Base-by-base conservation (phyloP, 202 grass and related monocot genomes). In the Setaria italica region DNA sequence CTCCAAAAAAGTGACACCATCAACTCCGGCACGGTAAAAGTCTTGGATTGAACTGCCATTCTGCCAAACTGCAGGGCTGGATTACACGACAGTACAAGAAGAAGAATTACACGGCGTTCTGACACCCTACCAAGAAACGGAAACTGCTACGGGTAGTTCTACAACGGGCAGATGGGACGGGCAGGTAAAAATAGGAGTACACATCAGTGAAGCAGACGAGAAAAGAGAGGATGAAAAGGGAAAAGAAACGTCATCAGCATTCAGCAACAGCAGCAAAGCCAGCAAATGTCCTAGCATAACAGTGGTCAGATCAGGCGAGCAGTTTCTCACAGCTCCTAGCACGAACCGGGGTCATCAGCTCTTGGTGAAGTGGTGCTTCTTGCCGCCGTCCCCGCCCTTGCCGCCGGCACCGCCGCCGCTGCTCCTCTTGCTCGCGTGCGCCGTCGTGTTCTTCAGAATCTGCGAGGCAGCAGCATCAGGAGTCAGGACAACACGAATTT, bases 371-470 rank as follows among this genome's bases (percentile, higher is more conserved):
- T 91, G 89, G 67, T 76, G 84, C 90, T 85, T 84, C 85, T 79
- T 90, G 68, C 62, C 84, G 54, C 80, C 77, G 70, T 80, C 88
- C 14, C 47, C 85, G 30, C 82, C 88, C 76, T 88, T 91, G 63
- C 86, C 62, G 49, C 58, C 82, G 11, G 25, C 48, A 2, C 63
- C 80, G 30, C 76, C 81, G 65, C 75, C 85, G 67, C 80, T 57
- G 79, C 83, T 77, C 30, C 90, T 86, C 66, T 89, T 92, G 72
- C 90, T 80, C 39, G 88, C 90, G 90, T 95, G 84, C 80, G 85
- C 90, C 74, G 96, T 99, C 47, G 96, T 99, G 91, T 99, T 99
- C 90, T 99, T 99, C 35, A 99, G 83, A 68, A 99, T 99, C 96
- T 99, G 93, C 46, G n/a, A 19, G 20, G 10, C 7, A n/a, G 47